Base-by-base conservation (phyloP, 2,329 filamentous ascomycete genomes). In the Aspergillus felis region DNA sequence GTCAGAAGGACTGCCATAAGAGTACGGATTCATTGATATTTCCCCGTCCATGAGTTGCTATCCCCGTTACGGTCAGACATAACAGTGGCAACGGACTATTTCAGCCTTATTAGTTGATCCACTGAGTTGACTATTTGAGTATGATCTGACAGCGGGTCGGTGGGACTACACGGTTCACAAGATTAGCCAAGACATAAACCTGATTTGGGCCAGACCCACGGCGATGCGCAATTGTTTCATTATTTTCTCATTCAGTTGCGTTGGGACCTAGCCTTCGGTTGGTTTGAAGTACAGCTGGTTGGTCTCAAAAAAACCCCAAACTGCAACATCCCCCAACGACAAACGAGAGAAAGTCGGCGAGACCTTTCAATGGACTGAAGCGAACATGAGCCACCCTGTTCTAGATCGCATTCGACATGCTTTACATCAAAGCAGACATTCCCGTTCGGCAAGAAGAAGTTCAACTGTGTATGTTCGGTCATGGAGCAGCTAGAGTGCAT, bases 301-400 rank as follows among this genome's bases (percentile, higher is more conserved):
- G 41, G 3, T n/a, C 41, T 22, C 17, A 2, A 4, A 10, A 6
- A 44, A 44, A 22, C 3, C 4, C 4, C 20, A 4, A 22, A 44
- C 20, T 22, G n/a, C 17, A 44, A 8, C 20, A 8, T 20, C 9
- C 41, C 41, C 6, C 1, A 3, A 22, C 41, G 20, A 42, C 7
- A 12, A 44, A 22, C 7, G n/a, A 42, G 41, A 44, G 9, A 22
- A 12, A n/a, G 1, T n/a, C 20, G n/a, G 41, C 9, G 9, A 22
- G 17, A 22, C 4, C 6, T 3, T 44, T 44, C n/a, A 22, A 22
- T 22, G 20, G 41, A n/a, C 1, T 22, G 14, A 44, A 17, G 6
- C n/a, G 50, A 55, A 38, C 50, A 58, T 58, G 56, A 55, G 51
- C 20, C 48, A 38, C 20, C 42, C 29, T 8, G 53, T 55, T 29